Evolutionary conservation across 1,284 basidiomycete species (phyloP), one percentile per base, ranked within the genome.

Genomic region (Ganoderma lucidum): DNA sequence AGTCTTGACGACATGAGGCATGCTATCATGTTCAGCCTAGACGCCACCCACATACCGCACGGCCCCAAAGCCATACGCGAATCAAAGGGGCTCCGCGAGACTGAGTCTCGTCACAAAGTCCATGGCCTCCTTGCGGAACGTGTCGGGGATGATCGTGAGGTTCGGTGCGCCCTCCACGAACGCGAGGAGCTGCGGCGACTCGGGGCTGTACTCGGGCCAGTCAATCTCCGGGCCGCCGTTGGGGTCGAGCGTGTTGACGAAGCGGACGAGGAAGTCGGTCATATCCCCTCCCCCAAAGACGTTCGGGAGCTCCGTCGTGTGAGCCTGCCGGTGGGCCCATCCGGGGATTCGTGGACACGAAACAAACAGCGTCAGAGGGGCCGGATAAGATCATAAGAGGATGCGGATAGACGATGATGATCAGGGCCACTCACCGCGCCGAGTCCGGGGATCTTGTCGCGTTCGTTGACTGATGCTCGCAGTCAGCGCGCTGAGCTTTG

Each of bases 201-300:
- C 63, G 1, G 77, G 70, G 3, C 81, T 79, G 67, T 88, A 90
- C 44, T 81, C 78, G 0, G 89, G 88, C 89, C 88, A 90, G 6
- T 76, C 73, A 28, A 76, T 60, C 10, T 78, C 72, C 75, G 1
- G 82, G 10, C 48, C 48, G 10, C 48, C 80, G 64, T 88, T 89
- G 3, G 72, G 62, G 48, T 73, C 66, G 17, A 72, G 68, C 5
- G 69, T 65, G 37, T 68, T 64, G 51, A 71, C 72, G 65, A 74
- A 75, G 59, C 72, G 67, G 56, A 74, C 30, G 63, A 74, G 64
- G 68, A 72, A 67, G 63, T 74, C 71, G 1, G 74, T 73, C 69
- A 74, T 68, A 45, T 75, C 74, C 6, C 72, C 72, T 30, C 70
- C 70, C 8, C 68, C 68, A 56, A 70, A 75, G 14, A 74, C 68